phyloP scores from a whole-genome alignment of 2,329 filamentous ascomycete species.

The Sarocladium brachiariae region DNA sequence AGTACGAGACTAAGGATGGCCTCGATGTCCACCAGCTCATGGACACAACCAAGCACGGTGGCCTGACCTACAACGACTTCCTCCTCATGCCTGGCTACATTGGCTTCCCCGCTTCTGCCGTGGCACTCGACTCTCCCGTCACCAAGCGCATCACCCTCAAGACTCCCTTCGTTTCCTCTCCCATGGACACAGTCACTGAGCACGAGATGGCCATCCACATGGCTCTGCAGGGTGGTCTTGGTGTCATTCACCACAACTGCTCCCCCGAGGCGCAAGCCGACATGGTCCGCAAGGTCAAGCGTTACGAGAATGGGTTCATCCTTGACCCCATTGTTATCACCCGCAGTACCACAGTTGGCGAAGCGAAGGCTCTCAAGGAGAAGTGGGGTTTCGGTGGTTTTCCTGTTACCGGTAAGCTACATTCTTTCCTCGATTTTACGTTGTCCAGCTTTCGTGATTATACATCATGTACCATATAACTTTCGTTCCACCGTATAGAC shows the following conservation, averaged over 20 bases:
- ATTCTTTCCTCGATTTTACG: slow-evolving; percentile 15
- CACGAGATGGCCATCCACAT: slow-evolving; percentile 99
- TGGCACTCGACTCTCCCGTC: slow-evolving; percentile 80
- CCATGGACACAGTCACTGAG: slow-evolving; percentile 99
- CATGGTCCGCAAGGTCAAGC: slow-evolving; percentile 99
- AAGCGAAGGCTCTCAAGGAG: slow-evolving; percentile 89
- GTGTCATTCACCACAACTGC: slow-evolving; percentile 99
- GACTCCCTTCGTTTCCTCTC: slow-evolving; percentile 93
- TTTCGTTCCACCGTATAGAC: slow-evolving; percentile 99
- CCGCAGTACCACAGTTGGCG: slow-evolving; percentile 78
- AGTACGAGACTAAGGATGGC: slow-evolving; percentile 77
- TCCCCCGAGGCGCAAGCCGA: slow-evolving; percentile 94
- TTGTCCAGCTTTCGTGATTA: slow-evolving; percentile 52
- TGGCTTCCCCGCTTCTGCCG: slow-evolving; percentile 89
- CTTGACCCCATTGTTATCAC: slow-evolving; percentile 89
- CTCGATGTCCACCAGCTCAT: slow-evolving; percentile 81
- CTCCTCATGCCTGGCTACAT: slow-evolving; percentile 95
- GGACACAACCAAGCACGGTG: slow-evolving; percentile 85
- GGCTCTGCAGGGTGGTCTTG: slow-evolving; percentile 78
- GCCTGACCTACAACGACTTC: slow-evolving; percentile 98
- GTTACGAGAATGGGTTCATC: slow-evolving; percentile 99
- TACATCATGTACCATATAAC: slow-evolving; percentile 76
- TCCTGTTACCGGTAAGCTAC: slow-evolving; percentile 86
- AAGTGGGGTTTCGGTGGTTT: slow-evolving; percentile 99
- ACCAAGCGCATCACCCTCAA: slow-evolving; percentile 95